Base-by-base conservation (phyloP, 106 monocot species). In the Triglochin maritima region DNA sequence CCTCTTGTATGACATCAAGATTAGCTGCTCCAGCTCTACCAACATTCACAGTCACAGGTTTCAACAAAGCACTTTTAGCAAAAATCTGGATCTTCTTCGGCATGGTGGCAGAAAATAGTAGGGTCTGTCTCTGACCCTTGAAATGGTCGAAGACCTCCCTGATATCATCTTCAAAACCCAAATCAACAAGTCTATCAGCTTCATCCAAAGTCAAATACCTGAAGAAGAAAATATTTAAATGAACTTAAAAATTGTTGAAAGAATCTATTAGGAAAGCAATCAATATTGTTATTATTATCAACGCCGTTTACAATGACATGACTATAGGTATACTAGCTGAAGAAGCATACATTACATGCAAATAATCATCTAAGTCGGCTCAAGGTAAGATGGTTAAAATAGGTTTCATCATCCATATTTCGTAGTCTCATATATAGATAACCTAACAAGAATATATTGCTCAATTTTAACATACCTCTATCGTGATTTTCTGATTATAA, bases 31-130 rank as follows among this genome's bases (percentile, higher is more conserved):
- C 95, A 44, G 95, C 95, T 78, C 95, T 77, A 16, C 95, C 95
- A 4, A 96, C 95, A 77, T 96, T 96, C 47, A 96, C 95, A 2
- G 85, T 87, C 3, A 96, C 90, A 4, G 95, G 95, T 72, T 94
- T 87, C 12, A 92, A 87, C 15, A 92, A 77, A 55, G 92, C 87
- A 58, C 79, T 76, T 58, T 69, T 85, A 9, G 87, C 95, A 64
- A 96, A 96, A 58, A 76, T 96, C 65, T 96, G 95, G 44, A 96
- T 96, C 74, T 96, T 96, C 66, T 90, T 90, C 3, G 95, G 95
- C 95, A 96, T 96, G 66, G 95, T 96, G 46, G 95, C 95, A 50
- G 90, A 91, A 59, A 96, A 96, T 48, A 96, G 95, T 2, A 90
- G 76, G 7, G 95, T 96, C 63, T 96, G 95, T 58, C 90, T 71